phyloP scores from a whole-genome alignment of 768 basidiomycete genomes.

The Agaricus subrufescens region DNA sequence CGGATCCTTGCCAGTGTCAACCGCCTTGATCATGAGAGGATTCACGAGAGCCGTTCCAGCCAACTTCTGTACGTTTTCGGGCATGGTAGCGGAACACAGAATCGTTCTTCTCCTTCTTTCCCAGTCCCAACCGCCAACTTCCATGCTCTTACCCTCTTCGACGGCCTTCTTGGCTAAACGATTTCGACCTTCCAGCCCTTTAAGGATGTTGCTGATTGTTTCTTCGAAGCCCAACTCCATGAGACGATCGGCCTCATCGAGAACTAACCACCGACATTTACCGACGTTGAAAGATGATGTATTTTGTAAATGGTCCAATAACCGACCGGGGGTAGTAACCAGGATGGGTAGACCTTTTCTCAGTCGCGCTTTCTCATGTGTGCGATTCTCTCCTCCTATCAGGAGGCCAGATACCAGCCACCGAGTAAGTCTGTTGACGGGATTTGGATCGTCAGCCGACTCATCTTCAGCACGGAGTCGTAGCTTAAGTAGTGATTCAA shows the following conservation, averaged over 20 bases:
- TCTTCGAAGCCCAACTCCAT: slow-evolving; percentile 99
- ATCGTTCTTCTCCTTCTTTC: slow-evolving; percentile 72
- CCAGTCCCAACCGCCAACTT: slow-evolving; percentile 88
- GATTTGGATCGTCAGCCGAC: slow-evolving; percentile 41
- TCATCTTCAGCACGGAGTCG: slow-evolving; percentile 61
- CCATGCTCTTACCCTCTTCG: slow-evolving; percentile 59
- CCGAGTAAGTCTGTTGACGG: slow-evolving; percentile 57
- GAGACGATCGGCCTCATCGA: slow-evolving; percentile 95
- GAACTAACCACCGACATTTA: slow-evolving; percentile 92
- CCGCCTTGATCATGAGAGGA: slow-evolving; percentile 82
- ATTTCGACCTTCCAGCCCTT: slow-evolving; percentile 78
- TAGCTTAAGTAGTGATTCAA: slow-evolving; percentile 75
- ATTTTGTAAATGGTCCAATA: slow-evolving; percentile 95
- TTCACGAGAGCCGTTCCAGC: slow-evolving; percentile 77
- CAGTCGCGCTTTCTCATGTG: slow-evolving; percentile 93
- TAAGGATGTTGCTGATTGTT: slow-evolving; percentile 85
- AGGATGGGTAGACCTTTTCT: slow-evolving; percentile 94
- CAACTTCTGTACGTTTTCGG: slow-evolving; percentile 90
- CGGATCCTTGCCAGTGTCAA: slow-evolving; percentile 39
- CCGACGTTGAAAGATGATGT: slow-evolving; percentile 90
- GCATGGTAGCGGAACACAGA: slow-evolving; percentile 94
- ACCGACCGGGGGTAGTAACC: slow-evolving; percentile 90
- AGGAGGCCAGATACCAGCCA: slow-evolving; percentile 94
- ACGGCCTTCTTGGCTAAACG: slow-evolving; percentile 69
- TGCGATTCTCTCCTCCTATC: slow-evolving; percentile 88